A percentile compares a stretch with the other conserved stretches of the same genome.
These are phyloP conservation scores for Trametes cinnabarina DNA, from an alignment of 768 basidiomycete genomes.

Conservation along the genomic window DNA sequence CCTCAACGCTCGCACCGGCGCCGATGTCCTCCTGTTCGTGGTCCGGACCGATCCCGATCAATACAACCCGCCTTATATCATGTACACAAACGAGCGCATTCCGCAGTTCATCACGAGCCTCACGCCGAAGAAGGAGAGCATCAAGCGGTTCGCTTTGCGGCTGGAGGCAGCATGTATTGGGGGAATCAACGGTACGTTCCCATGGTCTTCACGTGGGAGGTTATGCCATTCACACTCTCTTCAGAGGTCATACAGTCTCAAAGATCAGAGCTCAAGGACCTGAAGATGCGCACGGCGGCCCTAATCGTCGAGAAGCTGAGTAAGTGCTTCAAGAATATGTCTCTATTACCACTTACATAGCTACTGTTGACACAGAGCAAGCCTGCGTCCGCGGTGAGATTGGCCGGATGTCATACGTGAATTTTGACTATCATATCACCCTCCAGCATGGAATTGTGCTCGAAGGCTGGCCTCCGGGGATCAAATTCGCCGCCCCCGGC, in stretches of 20 bases:
- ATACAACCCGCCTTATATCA: background rate
- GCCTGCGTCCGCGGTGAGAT: background rate
- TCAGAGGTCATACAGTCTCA: background rate
- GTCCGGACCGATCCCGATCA: background rate
- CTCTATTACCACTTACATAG: background rate
- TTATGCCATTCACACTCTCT: too few relatives aligned
- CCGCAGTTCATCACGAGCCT: background rate
- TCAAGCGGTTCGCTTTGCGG: background rate
- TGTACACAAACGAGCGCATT: background rate
- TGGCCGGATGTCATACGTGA: constrained; percentile 21
- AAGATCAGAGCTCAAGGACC: background rate
- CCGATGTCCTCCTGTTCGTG: background rate
- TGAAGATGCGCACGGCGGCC: background rate
- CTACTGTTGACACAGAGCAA: background rate
- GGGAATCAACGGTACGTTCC: background rate
- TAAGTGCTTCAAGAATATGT: background rate
- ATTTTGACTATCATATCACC: constrained; percentile 25
- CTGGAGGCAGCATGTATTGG: background rate
- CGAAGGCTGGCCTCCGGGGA: constrained; percentile 23
- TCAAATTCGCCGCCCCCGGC: constrained; percentile 18
- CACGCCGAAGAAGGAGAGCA: too few relatives aligned
- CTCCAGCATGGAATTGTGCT: constrained; percentile 14
- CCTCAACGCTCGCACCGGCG: constrained; percentile 2
- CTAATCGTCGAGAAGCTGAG: constrained; percentile 2
- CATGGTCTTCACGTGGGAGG: background rate